Percentiles rank a stretch among this genome's conserved stretches.
These are phyloP conservation scores for Fereydounia khargensis DNA, from an alignment of 1,284 basidiomycete species.

Conservation along the genomic window DNA sequence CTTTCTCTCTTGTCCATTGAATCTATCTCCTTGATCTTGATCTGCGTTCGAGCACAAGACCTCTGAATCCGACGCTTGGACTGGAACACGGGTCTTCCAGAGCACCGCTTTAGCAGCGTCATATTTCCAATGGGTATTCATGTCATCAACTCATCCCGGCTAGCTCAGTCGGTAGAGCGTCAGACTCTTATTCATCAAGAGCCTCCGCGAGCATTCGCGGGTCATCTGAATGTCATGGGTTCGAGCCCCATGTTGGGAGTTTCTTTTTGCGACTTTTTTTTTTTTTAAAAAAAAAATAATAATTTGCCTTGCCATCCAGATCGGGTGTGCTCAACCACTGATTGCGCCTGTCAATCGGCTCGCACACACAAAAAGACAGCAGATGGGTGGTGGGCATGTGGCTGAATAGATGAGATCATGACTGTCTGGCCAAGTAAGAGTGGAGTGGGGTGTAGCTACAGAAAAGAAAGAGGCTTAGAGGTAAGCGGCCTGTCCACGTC, in stretches of 20 bases:
- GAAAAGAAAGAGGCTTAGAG: slow-evolving; percentile 8
- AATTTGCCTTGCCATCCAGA: not conserved
- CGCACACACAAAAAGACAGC: not conserved
- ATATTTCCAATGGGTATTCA: no score
- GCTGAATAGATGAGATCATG: no score
- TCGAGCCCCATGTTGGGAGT: not conserved
- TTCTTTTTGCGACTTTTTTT: not conserved
- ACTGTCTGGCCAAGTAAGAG: no score
- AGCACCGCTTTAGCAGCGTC: no score
- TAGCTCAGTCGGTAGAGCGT: slow-evolving; percentile 59
- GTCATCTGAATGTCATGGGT: not conserved
- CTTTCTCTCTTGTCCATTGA: no score
- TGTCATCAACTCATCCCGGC: no score
- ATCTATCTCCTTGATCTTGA: not conserved
- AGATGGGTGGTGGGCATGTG: no score
- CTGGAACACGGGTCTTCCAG: no score
- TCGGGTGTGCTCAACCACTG: no score
- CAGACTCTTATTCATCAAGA: slow-evolving; percentile 58
- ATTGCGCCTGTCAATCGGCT: not conserved
- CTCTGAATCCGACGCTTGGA: slow-evolving; percentile 3
- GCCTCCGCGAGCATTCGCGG: no score
- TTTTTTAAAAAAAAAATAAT: not conserved
- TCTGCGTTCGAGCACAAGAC: not conserved
- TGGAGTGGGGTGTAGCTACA: no score
- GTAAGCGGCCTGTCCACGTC: slow-evolving; percentile 36